These are phyloP conservation scores for Maudiozyma turicensis DNA, from an alignment of 805 yeast species.

Conservation along the genomic window DNA sequence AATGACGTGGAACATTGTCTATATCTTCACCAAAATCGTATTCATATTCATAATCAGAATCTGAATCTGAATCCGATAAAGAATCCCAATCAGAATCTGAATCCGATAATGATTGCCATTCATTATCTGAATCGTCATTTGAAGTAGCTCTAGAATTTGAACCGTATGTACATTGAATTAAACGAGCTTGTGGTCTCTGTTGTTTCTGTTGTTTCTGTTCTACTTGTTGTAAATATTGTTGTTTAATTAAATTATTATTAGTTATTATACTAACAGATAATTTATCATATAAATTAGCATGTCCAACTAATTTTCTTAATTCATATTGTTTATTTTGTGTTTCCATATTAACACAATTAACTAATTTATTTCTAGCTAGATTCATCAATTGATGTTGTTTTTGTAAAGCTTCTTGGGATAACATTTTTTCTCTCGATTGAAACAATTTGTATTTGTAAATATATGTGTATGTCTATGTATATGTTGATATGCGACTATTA, in stretches of 20 bases:
- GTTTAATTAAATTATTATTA: background rate
- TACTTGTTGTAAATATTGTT: background rate
- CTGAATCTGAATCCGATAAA: slow-evolving; percentile 1
- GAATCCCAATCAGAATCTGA: slow-evolving; percentile 1
- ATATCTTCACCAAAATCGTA: background rate
- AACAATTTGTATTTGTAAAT: background rate
- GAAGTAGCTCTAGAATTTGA: background rate
- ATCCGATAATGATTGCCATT: slow-evolving; percentile 1
- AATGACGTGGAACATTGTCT: slow-evolving; percentile 1
- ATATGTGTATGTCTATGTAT: background rate
- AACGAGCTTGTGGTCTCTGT: no score
- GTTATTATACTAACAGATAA: slow-evolving; percentile 18
- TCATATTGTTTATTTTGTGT: slow-evolving; percentile 16
- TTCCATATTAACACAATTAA: slow-evolving; percentile 10
- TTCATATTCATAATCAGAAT: slow-evolving; percentile 1
- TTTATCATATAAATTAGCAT: slow-evolving; percentile 27
- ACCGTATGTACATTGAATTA: background rate
- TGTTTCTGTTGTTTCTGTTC: background rate
- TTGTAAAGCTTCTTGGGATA: background rate
- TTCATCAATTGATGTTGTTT: slow-evolving; percentile 1
- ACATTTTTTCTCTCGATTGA: background rate
- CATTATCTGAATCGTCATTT: slow-evolving; percentile 1
- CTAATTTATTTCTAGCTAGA: slow-evolving; percentile 16
- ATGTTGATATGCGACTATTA: background rate
- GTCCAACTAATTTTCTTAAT: slow-evolving; percentile 25